Evolutionary conservation across 202 grass and related monocot species (phyloP).

Genomic region (Musa balbisiana): DNA sequence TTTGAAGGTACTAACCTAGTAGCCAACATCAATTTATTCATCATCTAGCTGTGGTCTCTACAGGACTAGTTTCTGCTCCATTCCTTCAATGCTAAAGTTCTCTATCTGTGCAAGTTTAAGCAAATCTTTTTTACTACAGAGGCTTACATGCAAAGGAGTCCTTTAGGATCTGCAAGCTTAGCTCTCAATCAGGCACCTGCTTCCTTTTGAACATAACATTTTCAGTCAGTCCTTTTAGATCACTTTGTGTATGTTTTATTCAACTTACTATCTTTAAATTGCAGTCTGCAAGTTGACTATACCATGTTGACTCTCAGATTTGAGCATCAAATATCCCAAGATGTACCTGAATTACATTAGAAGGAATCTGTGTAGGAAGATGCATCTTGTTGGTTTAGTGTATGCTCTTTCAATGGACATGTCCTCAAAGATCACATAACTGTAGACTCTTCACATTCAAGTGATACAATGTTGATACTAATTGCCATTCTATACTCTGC

Average conservation of each 20-base stretch:
- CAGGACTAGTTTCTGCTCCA: neutral
- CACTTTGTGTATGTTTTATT: too few relatives aligned
- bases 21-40: neutral
- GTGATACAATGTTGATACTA: neutral
- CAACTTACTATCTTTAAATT: too few relatives aligned
- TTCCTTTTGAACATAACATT: too few relatives aligned
- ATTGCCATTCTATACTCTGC: too few relatives aligned
- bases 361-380: neutral
- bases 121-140: neutral
- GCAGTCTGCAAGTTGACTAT: too few relatives aligned
- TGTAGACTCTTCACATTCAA: neutral
- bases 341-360: neutral
- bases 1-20: too few relatives aligned
- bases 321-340: too few relatives aligned
- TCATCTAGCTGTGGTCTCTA: neutral
- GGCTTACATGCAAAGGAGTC: neutral
- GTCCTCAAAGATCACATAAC: neutral
- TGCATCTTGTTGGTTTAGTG: neutral
- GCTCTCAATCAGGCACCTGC: too few relatives aligned
- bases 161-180: too few relatives aligned
- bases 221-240: too few relatives aligned
- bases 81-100: neutral
- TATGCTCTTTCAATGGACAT: neutral
- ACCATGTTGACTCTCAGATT: too few relatives aligned
- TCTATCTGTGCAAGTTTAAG: neutral